A percentile compares a stretch with the other conserved stretches of the same genome.
Conservation (phyloP, 1,284 basidiomycete genomes). For the Sparassis latifolia region DNA sequence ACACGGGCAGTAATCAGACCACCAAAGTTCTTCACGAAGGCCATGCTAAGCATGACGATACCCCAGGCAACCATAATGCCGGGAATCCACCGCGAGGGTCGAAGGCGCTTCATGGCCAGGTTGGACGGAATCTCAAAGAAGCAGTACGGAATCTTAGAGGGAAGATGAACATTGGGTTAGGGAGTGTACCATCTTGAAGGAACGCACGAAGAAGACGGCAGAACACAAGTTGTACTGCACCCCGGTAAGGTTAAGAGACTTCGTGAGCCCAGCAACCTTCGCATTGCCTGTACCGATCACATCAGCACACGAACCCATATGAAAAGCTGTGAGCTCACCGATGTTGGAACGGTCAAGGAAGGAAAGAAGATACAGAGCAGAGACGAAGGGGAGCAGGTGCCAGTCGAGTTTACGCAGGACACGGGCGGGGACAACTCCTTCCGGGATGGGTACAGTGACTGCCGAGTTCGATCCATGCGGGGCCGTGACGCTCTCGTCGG, state of each 20-base stretch:
- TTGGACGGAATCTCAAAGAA: not conserved
- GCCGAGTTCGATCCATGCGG: too few relatives aligned
- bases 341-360: slow-evolving; percentile 33
- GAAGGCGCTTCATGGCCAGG: slow-evolving; percentile 1
- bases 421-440: not conserved
- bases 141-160: too few relatives aligned
- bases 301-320: not conserved
- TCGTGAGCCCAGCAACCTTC: slow-evolving; percentile 2
- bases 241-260: slow-evolving; percentile 1
- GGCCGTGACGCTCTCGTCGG: too few relatives aligned
- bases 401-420: slow-evolving; percentile 15
- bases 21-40: slow-evolving; percentile 1
- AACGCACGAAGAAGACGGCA: slow-evolving; percentile 5
- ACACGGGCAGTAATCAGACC: slow-evolving; percentile 17
- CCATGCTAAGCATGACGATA: not conserved
- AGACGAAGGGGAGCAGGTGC: slow-evolving; percentile 43
- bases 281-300: not conserved
- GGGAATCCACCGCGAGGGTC: slow-evolving; percentile 4
- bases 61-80: not conserved
- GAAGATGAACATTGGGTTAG: not conserved
- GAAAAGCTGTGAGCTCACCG: slow-evolving; percentile 27
- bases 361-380: slow-evolving; percentile 55
- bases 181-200: not conserved
- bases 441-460: too few relatives aligned
- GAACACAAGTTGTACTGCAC: slow-evolving; percentile 3